Percentiles rank a stretch among this genome's conserved stretches.
Evolutionary conservation across 2,329 filamentous ascomycete genomes (phyloP).

Genomic region (Aspergillus amoenus): DNA sequence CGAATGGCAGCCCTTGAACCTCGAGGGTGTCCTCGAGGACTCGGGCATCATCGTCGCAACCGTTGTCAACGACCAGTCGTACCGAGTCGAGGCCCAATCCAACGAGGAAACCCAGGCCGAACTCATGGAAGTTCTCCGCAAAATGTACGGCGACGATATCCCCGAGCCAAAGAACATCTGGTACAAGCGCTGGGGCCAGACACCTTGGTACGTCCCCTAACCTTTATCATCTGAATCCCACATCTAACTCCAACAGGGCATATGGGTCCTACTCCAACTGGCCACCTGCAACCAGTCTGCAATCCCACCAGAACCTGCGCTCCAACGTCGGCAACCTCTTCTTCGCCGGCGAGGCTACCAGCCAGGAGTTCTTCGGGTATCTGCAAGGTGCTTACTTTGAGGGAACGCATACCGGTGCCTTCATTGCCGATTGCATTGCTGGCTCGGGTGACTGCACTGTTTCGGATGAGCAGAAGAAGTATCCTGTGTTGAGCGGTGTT

Average conservation of each 20-base stretch:
- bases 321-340: slow-evolving; percentile 52
- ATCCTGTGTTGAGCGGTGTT: not conserved
- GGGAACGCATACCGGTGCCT: slow-evolving; percentile 30
- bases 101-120: slow-evolving; percentile 59
- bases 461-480: not conserved
- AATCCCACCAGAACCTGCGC: slow-evolving; percentile 55
- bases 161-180: slow-evolving; percentile 61
- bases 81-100: slow-evolving; percentile 58
- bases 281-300: slow-evolving; percentile 61
- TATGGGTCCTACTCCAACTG: slow-evolving; percentile 69
- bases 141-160: slow-evolving; percentile 61
- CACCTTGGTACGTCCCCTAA: not conserved
- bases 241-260: slow-evolving; percentile 29
- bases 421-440: not conserved
- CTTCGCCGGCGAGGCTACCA: slow-evolving; percentile 66
- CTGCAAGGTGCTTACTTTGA: slow-evolving; percentile 63
- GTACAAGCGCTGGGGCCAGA: slow-evolving; percentile 60
- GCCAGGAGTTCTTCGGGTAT: slow-evolving; percentile 64
- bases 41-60: slow-evolving; percentile 68
- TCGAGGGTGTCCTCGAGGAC: slow-evolving; percentile 57
- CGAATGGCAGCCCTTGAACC: slow-evolving; percentile 63
- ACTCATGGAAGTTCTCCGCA: slow-evolving; percentile 55
- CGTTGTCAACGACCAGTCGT: slow-evolving; percentile 57
- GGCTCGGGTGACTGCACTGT: not conserved
- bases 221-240: no score